Percentiles rank a stretch among this genome's conserved stretches.
Evolutionary conservation across 106 monocot genomes (phyloP).

Genomic region (Dioscorea dumetorum): DNA sequence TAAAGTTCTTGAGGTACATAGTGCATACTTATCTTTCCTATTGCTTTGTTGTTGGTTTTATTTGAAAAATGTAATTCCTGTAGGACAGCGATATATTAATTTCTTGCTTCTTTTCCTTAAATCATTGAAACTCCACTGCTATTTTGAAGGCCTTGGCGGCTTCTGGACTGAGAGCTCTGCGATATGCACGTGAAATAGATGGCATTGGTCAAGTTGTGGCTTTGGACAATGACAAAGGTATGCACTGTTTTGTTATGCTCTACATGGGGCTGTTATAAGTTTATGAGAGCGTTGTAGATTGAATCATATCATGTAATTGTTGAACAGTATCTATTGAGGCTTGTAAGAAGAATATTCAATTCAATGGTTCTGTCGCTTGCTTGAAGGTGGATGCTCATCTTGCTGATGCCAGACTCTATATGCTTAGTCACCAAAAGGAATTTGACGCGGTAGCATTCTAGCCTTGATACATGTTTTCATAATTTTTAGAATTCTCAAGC

Average conservation of each 20-base stretch:
- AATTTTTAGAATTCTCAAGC: no score
- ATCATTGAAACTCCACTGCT: neutral
- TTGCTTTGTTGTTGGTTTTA: neutral
- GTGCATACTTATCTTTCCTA: conserved; percentile 12
- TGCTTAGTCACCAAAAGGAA: conserved; percentile 86
- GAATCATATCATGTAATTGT: neutral
- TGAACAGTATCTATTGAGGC: conserved; percentile 44
- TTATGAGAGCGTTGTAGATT: neutral
- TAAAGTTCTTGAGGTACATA: conserved; percentile 74
- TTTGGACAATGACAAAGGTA: conserved; percentile 88
- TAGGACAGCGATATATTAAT: neutral
- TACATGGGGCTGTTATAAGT: neutral
- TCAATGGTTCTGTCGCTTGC: conserved; percentile 52
- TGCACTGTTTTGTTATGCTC: no score
- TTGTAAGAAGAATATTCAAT: conserved; percentile 42
- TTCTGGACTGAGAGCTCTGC: conserved; percentile 85
- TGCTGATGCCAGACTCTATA: conserved; percentile 82
- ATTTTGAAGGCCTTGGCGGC: conserved; percentile 88
- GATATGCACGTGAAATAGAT: conserved; percentile 87
- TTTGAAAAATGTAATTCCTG: neutral
- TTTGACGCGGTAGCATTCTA: conserved; percentile 75
- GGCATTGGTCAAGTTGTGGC: conserved; percentile 72
- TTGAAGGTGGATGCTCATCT: conserved; percentile 77
- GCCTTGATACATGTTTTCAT: neutral
- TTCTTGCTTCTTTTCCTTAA: conserved; percentile 3